These are phyloP conservation scores for Colletotrichum theobromicola DNA, from an alignment of 2,329 filamentous ascomycete species.

Conservation along the genomic window DNA sequence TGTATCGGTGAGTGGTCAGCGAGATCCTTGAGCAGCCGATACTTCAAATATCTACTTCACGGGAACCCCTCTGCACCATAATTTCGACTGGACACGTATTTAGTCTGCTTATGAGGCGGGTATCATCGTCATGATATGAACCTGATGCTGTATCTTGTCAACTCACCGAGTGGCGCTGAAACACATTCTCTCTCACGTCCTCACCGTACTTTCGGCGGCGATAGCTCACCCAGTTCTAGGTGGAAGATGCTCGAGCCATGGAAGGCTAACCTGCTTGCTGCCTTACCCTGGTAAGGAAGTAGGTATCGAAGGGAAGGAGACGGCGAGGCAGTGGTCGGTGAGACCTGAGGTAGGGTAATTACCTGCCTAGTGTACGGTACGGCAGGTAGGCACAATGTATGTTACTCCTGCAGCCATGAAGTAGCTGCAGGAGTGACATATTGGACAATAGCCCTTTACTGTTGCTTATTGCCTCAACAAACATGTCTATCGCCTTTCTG, in stretches of 20 bases:
- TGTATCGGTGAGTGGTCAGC: neutral
- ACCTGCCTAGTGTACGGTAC: neutral
- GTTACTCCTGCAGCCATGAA: neutral
- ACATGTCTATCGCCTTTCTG: neutral
- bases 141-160: neutral
- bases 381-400: neutral
- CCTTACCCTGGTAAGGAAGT: neutral
- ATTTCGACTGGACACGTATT: neutral
- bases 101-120: neutral
- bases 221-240: neutral
- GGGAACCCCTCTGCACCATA: neutral
- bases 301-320: neutral
- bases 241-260: neutral
- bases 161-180: neutral
- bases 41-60: neutral
- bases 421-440: neutral
- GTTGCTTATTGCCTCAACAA: neutral
- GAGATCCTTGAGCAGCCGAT: no score
- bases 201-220: neutral
- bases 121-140: neutral
- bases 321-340: neutral
- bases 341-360: neutral
- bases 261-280: neutral
- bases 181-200: neutral
- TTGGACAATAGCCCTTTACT: neutral